These are phyloP conservation scores for Mycena sanguinolenta DNA, from an alignment of 768 basidiomycete species.

Conservation along the genomic window DNA sequence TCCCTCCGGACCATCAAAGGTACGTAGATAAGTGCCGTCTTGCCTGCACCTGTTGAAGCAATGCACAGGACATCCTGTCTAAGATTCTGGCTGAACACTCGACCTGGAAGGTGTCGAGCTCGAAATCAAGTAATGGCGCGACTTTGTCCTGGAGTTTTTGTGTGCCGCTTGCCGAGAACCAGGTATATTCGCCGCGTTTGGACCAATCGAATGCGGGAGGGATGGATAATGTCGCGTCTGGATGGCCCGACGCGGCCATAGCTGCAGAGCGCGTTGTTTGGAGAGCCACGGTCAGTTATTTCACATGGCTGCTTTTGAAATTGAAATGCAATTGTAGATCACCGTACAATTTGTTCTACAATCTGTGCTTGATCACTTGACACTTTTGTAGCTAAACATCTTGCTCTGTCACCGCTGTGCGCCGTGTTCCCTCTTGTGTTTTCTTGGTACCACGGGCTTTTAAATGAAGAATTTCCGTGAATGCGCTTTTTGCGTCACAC, in stretches of 20 bases:
- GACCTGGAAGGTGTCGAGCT: slow-evolving; percentile 15
- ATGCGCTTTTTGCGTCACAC: no score
- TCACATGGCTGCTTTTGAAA: no score
- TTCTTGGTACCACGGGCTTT: neutral
- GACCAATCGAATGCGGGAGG: slow-evolving; percentile 14
- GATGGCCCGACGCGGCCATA: no score
- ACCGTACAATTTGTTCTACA: neutral
- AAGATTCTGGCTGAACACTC: slow-evolving; percentile 6
- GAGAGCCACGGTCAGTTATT: neutral
- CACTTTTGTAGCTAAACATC: no score
- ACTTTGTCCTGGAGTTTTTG: neutral
- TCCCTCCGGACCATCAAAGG: slow-evolving; percentile 6
- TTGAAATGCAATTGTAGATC: neutral
- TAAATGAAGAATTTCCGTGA: neutral
- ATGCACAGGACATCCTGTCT: neutral
- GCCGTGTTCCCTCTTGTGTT: no score
- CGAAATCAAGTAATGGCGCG: slow-evolving; percentile 10
- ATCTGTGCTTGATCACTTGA: no score
- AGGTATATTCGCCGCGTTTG: slow-evolving; percentile 6
- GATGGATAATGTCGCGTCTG: neutral
- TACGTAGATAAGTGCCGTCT: neutral
- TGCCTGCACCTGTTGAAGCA: neutral
- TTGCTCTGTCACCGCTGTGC: no score
- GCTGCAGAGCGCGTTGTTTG: neutral
- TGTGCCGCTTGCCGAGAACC: slow-evolving; percentile 3